phyloP scores from a whole-genome alignment of 2,329 filamentous ascomycete species.

The Cordyceps militaris region DNA sequence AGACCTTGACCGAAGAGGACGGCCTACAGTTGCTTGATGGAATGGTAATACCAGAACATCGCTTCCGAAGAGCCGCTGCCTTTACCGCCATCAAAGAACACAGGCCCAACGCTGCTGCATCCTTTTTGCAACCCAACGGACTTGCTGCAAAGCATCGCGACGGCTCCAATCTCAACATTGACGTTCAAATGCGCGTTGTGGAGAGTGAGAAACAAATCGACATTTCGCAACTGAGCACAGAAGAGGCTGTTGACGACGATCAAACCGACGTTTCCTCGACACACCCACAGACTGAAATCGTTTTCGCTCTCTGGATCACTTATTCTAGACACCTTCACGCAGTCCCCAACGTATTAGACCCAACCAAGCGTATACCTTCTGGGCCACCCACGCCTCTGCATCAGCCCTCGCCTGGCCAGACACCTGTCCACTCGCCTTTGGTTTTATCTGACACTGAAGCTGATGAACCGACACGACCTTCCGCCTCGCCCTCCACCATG shows the following conservation, averaged over 20 bases:
- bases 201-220: conserved; percentile 69
- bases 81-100: conserved; percentile 78
- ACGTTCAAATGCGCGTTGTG: conserved; percentile 93
- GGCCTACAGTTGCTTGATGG: conserved; percentile 77
- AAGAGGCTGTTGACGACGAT: conserved; percentile 48
- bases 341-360: conserved; percentile 51
- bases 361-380: conserved; percentile 39
- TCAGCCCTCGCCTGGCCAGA: conserved; percentile 72
- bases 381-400: conserved; percentile 64
- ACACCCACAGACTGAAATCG: conserved; percentile 59
- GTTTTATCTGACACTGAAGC: conserved; percentile 47
- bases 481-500: conserved; percentile 34
- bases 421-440: conserved; percentile 47
- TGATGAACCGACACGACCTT: conserved; percentile 38
- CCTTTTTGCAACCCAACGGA: conserved; percentile 78
- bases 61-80: conserved; percentile 82
- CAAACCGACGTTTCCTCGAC: conserved; percentile 25
- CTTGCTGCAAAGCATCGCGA: conserved; percentile 82
- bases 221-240: conserved; percentile 56
- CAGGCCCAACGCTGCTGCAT: conserved; percentile 66
- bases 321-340: conserved; percentile 91
- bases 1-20: conserved; percentile 79
- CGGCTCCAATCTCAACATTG: conserved; percentile 84
- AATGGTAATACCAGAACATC: conserved; percentile 95
- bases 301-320: conserved; percentile 94